Evolutionary conservation across 169 alveolate species (phyloP), one percentile per base, ranked within the genome.

Genomic region (Eimeria mitis): DNA sequence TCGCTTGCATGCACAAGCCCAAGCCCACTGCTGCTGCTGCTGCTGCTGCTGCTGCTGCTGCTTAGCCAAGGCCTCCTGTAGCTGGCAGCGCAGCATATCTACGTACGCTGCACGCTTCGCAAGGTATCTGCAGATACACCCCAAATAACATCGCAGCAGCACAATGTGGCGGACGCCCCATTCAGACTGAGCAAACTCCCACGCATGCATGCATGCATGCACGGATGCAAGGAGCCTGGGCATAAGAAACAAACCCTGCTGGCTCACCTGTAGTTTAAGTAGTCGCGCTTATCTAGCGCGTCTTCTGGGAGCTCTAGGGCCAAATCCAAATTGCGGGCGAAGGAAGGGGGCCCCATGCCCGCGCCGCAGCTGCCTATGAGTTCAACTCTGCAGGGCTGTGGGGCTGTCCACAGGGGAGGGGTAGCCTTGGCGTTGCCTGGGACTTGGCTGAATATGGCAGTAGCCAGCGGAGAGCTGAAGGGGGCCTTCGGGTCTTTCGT

Each of bases 51-150:
- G 91, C 59, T 87, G 76, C 65, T 34, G 68, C 83, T 71, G 71
- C 78, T 59, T 61, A n/a, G 94, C 83, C 61, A 87, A 37, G 49
- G 79, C 83, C 44, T 40, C 87, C 59, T 28, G 68, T 59, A 89
- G 87, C 75, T 89, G 95, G 84, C 44, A 7, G 42, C 70, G 95
- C 70, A 89, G 75, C 25, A 56, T 73, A 34, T 71, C 95, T 31
- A 89, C 76, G 40, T 70, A 70, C 28, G 87, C 95, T n/a, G 95
- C 95, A 44, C 95, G 95, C 75, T 89, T 89, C 61, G 84, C 87
- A 14, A 89, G 71, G 71, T 89, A 89, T 71, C 95, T 89, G 95
- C 14, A 23, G 34, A 34, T 47, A 52, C 95, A 87, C 83, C 83
- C 52, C 83, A 73, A 40, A 16, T 40, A 2, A 16, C 54, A 52